Evolutionary conservation across 2,329 filamentous ascomycete genomes (phyloP).

Genomic region (Paraphoma chrysanthemicola): DNA sequence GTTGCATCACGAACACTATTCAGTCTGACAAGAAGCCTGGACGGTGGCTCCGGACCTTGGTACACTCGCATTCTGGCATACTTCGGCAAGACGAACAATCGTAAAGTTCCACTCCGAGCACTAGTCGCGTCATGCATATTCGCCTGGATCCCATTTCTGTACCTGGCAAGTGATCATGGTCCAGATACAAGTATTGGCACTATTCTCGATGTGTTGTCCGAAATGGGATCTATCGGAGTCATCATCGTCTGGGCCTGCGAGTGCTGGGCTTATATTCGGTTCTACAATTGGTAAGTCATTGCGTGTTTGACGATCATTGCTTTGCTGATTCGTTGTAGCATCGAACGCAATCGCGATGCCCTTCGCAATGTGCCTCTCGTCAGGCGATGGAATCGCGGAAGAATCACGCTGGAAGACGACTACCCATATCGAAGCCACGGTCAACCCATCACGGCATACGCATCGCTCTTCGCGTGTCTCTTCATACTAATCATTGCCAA

Average conservation of each 20-base stretch:
- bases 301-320: not conserved
- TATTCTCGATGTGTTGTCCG: conserved; percentile 48
- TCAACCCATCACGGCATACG: conserved; percentile 48
- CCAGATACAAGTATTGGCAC: conserved; percentile 31
- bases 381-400: conserved; percentile 4
- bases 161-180: conserved; percentile 31
- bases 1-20: conserved; percentile 46
- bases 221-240: conserved; percentile 48
- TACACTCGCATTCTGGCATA: conserved; percentile 36
- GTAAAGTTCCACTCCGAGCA: conserved; percentile 40
- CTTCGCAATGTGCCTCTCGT: conserved; percentile 1
- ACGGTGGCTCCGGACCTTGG: conserved; percentile 22
- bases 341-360: conserved; percentile 1
- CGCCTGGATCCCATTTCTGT: conserved; percentile 53
- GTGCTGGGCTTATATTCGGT: conserved; percentile 51
- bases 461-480: conserved; percentile 46
- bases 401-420: conserved; percentile 21
- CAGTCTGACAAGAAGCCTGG: conserved; percentile 38
- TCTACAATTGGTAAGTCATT: conserved; percentile 40
- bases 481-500: conserved; percentile 46
- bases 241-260: conserved; percentile 53
- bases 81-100: conserved; percentile 40
- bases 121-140: conserved; percentile 52
- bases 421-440: conserved; percentile 51
- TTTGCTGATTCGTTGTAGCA: not conserved